phyloP scores from a whole-genome alignment of 2,329 filamentous ascomycete species.

The Coniochaeta prunicola region DNA sequence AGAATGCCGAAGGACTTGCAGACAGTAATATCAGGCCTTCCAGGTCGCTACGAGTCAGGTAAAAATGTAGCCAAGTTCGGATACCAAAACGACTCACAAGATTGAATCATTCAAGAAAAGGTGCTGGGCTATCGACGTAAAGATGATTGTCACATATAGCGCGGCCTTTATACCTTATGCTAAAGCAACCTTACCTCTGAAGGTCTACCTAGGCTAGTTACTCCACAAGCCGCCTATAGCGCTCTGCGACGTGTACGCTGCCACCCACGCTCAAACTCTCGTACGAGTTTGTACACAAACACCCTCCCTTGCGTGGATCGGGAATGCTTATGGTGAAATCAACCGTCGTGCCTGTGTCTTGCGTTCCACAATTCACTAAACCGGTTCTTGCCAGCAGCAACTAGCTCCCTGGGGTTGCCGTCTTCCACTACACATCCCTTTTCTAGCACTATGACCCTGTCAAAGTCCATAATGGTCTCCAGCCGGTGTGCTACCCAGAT shows the following conservation, averaged over 20 bases:
- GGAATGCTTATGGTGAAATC: not conserved
- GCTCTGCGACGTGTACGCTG: no score
- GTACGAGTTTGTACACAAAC: no score
- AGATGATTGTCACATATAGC: no score
- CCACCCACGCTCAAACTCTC: no score
- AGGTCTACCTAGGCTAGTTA: no score
- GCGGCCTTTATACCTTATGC: no score
- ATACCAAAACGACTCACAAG: not conserved
- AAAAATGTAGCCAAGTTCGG: not conserved
- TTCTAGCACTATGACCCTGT: conserved; percentile 40
- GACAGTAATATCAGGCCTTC: not conserved
- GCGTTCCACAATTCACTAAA: not conserved
- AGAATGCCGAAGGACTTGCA: not conserved
- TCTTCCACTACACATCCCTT: conserved; percentile 1
- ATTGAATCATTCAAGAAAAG: not conserved
- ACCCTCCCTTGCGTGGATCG: no score
- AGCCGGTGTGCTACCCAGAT: conserved; percentile 24
- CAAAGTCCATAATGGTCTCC: conserved; percentile 38
- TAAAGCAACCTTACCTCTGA: no score
- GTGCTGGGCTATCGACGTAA: no score
- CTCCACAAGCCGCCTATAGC: no score
- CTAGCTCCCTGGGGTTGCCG: not conserved
- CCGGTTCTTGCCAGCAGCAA: not conserved
- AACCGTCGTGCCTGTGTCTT: not conserved
- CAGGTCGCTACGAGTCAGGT: not conserved